phyloP scores from a whole-genome alignment of 345 rosid genomes.

The Hibiscus mutabilis region DNA sequence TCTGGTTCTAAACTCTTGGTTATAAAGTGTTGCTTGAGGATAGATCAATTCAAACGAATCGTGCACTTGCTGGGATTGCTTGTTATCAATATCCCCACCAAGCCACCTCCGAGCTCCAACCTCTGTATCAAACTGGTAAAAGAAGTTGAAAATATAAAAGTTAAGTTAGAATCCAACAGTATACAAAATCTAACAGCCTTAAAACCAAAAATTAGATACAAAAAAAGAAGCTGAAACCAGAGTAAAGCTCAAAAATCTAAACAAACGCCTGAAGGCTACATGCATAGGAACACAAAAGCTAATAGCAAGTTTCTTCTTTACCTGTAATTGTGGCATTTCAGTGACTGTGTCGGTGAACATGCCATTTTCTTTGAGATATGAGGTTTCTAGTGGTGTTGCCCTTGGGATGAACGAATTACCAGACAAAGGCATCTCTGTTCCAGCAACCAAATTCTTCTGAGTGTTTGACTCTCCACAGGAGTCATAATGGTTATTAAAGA shows the following conservation, averaged over 20 bases:
- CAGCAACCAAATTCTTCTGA: conserved; percentile 23
- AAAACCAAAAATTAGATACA: background rate
- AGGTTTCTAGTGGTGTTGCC: conserved; percentile 16
- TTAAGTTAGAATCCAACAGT: background rate
- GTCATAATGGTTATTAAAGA: background rate
- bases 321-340: conserved; percentile 40
- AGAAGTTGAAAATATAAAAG: conserved; percentile 1
- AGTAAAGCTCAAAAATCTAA: background rate
- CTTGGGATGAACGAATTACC: conserved; percentile 5
- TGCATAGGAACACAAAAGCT: background rate
- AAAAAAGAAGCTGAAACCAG: background rate
- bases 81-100: conserved; percentile 23
- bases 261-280: background rate
- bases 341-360: conserved; percentile 11
- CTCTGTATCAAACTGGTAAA: conserved; percentile 18
- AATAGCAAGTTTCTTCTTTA: background rate
- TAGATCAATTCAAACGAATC: conserved; percentile 24
- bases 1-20: conserved; percentile 17
- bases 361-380: conserved; percentile 19
- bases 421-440: conserved; percentile 20
- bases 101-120: conserved; percentile 21
- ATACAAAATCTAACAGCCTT: background rate
- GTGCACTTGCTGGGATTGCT: conserved; percentile 30
- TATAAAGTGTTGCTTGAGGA: conserved; percentile 19
- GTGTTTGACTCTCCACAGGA: conserved; percentile 36